phyloP scores from a whole-genome alignment of 768 basidiomycete genomes.

The Pleurotus djamor region DNA sequence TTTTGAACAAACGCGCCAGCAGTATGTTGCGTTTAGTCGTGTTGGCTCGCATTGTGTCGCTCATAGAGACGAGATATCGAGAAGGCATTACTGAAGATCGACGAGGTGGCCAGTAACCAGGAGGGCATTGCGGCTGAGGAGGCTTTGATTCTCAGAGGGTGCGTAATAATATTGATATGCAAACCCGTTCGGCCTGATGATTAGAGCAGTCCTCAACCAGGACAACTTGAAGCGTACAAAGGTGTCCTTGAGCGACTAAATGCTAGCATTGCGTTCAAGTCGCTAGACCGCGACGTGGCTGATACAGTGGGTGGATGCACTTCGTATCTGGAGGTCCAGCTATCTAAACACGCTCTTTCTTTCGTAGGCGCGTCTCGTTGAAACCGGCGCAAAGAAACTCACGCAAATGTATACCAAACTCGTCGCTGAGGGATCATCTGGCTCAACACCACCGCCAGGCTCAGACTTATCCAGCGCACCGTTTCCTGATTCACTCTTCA shows the following conservation, averaged over 20 bases:
- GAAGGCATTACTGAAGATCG: conserved; percentile 72
- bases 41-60: not conserved
- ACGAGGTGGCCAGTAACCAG: conserved; percentile 72
- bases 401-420: conserved; percentile 82
- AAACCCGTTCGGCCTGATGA: conserved; percentile 5
- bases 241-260: conserved; percentile 78
- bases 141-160: conserved; percentile 78
- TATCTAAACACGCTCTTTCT: conserved; percentile 4
- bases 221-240: conserved; percentile 62
- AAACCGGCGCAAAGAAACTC: conserved; percentile 82
- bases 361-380: conserved; percentile 63
- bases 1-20: conserved; percentile 65
- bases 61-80: conserved; percentile 63
- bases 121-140: conserved; percentile 79
- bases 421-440: conserved; percentile 84
- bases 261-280: conserved; percentile 75
- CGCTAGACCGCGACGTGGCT: conserved; percentile 49
- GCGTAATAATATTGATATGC: conserved; percentile 14
- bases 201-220: conserved; percentile 59
- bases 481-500: conserved; percentile 52
- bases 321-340: not conserved
- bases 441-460: conserved; percentile 62
- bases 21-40: conserved; percentile 46
- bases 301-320: conserved; percentile 42
- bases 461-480: conserved; percentile 51